Conservation (phyloP, 345 rosid genomes). For the Geranium rotundifolium region DNA sequence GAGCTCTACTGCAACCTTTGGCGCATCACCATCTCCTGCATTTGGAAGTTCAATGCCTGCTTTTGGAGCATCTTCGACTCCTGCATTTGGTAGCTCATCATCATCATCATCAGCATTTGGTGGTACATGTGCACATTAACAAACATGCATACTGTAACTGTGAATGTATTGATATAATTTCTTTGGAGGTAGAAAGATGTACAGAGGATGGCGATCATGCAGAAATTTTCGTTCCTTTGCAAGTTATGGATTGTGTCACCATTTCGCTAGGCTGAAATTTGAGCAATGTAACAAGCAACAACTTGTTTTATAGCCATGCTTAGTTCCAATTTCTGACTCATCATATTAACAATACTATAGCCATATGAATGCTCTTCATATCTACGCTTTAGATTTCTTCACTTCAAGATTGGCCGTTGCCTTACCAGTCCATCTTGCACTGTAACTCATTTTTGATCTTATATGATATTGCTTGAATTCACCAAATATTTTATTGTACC, state of each 20-base stretch:
- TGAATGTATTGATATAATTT: background rate
- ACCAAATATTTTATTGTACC: background rate
- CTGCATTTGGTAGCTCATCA: conserved; percentile 57
- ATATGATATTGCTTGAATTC: too few relatives aligned
- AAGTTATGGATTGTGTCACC: background rate
- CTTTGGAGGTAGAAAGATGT: background rate
- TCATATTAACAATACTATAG: background rate
- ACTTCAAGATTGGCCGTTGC: background rate
- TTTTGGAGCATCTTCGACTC: conserved; percentile 59
- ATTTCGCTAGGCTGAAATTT: background rate
- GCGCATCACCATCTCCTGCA: conserved; percentile 61
- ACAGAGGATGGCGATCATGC: background rate
- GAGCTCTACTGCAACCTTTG: conserved; percentile 55
- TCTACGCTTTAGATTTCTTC: background rate
- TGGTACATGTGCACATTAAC: conserved; percentile 22
- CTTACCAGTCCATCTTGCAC: background rate
- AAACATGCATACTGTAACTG: background rate
- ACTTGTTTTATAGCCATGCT: conserved; percentile 27
- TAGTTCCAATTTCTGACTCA: conserved; percentile 1
- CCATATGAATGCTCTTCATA: background rate
- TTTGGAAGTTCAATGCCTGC: conserved; percentile 55
- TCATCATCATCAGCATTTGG: conserved; percentile 49
- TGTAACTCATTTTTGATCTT: too few relatives aligned
- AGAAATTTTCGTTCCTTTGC: background rate
- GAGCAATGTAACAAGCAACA: background rate